Evolutionary conservation across 2,329 filamentous ascomycete genomes (phyloP), one percentile per base, ranked within the genome.

Genomic region (Cercospora beticola): DNA sequence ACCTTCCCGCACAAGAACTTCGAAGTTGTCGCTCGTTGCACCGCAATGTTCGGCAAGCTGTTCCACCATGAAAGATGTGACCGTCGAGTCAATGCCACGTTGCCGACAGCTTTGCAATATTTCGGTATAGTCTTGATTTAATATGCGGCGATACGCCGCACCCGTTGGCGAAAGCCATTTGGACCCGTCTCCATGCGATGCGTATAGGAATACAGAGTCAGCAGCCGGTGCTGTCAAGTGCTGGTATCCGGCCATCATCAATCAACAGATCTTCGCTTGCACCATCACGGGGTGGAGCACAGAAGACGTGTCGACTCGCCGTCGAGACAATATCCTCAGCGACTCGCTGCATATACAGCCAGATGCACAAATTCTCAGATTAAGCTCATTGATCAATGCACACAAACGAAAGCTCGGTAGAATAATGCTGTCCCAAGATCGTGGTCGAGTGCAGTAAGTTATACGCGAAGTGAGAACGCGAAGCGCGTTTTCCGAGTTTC

Each of bases 21-120:
- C 7, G 5, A 49, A 26, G n/a, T 18, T 18, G 8, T 16, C 40
- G 36, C n/a, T 16, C 8, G 21, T 43, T 23, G 26, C 40, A 5
- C 64, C 43, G 30, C 64, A 66, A 10, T 36, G 21, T 26, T 8
- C 56, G n/a, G 21, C 56, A n/a, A 66, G 64, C 26, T 66, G 64
- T 31, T 33, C 10, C n/a, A 61, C n/a, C 43, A 66, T 61, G 54
- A 58, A 5, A 26, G 10, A 1, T 58, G 26, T 9, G 16, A 58
- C 4, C 7, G 54, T 12, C 7, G 54, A 5, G 8, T 18, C 12
- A 16, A 61, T 52, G 12, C 4, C 18, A 21, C 56, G 14, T 6
- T 57, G 52, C 26, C 12, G 31, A 7, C 52, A 31, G 10, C 54
- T 5, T 3, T 31, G 5, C 21, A n/a, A 31, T 4, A 65, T 65